A percentile compares a stretch with the other conserved stretches of the same genome.
These are phyloP conservation scores for Colletotrichum cereale DNA, from an alignment of 2,329 filamentous ascomycete genomes.

Conservation along the genomic window DNA sequence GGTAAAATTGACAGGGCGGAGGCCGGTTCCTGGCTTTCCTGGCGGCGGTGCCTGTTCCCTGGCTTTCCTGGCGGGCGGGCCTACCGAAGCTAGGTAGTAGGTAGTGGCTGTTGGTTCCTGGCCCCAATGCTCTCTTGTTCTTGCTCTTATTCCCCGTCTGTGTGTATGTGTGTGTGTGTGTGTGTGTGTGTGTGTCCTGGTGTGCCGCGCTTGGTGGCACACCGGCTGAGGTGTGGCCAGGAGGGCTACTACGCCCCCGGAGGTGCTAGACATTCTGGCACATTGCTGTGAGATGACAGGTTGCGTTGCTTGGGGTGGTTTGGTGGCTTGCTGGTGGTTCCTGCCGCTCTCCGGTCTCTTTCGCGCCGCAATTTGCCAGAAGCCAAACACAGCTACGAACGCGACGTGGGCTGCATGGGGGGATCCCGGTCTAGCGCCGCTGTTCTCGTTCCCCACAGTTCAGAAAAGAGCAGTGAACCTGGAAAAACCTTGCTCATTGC, in stretches of 20 bases:
- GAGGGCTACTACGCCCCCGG: slow-evolving; percentile 2
- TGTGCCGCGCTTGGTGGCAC: slow-evolving; percentile 9
- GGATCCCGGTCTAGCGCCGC: slow-evolving; percentile 28
- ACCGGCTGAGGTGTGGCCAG: neutral
- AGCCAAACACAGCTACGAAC: slow-evolving; percentile 12
- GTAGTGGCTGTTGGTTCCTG: slow-evolving; percentile 30
- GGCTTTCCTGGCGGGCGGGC: slow-evolving; percentile 2
- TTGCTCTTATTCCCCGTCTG: neutral
- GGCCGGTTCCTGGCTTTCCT: slow-evolving; percentile 20
- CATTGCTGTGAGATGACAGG: slow-evolving; percentile 8
- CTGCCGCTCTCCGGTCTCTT: slow-evolving; percentile 17
- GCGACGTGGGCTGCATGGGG: slow-evolving; percentile 26
- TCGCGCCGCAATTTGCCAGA: slow-evolving; percentile 15
- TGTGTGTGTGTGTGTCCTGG: neutral
- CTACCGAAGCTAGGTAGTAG: too few relatives aligned
- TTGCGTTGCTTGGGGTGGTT: neutral
- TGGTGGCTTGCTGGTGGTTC: slow-evolving; percentile 22
- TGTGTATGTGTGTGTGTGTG: neutral
- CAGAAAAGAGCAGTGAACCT: slow-evolving; percentile 28
- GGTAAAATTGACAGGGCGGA: slow-evolving; percentile 38
- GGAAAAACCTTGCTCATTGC: slow-evolving; percentile 40
- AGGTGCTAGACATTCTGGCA: slow-evolving; percentile 23
- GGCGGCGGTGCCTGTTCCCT: slow-evolving; percentile 16
- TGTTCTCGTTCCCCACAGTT: slow-evolving; percentile 33
- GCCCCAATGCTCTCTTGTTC: neutral